Conservation (phyloP, 257 asterid genomes). For the Ballota nigra region DNA sequence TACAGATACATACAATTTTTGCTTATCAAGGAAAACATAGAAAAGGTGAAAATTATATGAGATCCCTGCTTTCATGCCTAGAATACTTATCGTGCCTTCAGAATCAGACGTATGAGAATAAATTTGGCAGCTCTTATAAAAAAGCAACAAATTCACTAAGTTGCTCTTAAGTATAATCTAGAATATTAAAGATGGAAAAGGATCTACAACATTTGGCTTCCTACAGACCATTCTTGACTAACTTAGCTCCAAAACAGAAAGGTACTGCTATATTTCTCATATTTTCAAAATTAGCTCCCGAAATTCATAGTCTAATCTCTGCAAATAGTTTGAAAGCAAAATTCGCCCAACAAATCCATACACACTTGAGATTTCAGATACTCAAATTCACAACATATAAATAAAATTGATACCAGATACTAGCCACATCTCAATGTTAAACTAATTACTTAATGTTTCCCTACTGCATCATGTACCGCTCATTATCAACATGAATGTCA, state of each 20-base stretch:
- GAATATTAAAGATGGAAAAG: neutral
- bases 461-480: neutral
- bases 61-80: neutral
- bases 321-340: slow-evolving; percentile 1
- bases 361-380: neutral
- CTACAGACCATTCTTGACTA: neutral
- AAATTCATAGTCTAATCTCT: slow-evolving; percentile 1
- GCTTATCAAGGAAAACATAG: neutral
- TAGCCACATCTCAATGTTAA: neutral
- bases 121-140: neutral
- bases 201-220: neutral
- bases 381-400: slow-evolving; percentile 2
- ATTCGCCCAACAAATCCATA: neutral
- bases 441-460: neutral
- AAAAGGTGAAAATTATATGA: neutral
- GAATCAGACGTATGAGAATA: neutral
- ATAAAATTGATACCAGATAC: neutral
- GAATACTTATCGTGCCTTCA: neutral
- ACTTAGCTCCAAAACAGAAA: neutral
- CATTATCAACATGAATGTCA: neutral
- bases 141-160: neutral
- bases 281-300: slow-evolving; percentile 4
- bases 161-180: neutral
- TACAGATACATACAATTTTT: neutral
- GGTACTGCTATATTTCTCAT: neutral